Conservation (phyloP, 768 basidiomycete genomes). For the Russula earlei region DNA sequence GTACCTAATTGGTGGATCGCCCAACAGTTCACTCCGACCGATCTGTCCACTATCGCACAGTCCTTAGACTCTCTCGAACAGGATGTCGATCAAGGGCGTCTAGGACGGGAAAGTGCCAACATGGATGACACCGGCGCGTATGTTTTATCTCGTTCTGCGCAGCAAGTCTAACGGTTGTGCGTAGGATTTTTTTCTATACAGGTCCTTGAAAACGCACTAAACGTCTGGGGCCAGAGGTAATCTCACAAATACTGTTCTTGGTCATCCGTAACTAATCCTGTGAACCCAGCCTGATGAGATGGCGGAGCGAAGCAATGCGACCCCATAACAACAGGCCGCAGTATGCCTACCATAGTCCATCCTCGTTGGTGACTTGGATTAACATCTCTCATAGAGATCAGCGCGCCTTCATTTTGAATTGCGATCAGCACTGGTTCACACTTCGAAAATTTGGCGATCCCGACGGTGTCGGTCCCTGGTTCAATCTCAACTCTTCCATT, state of each 20-base stretch:
- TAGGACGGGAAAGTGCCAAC: slow-evolving; percentile 49
- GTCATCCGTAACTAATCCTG: background rate
- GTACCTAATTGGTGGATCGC: slow-evolving; percentile 17
- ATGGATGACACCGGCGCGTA: slow-evolving; percentile 82
- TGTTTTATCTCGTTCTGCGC: background rate
- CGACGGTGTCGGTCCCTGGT: slow-evolving; percentile 63
- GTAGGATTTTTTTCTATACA: slow-evolving; percentile 88
- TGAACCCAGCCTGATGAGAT: slow-evolving; percentile 56
- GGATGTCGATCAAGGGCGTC: slow-evolving; percentile 42
- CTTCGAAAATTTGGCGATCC: slow-evolving; percentile 67
- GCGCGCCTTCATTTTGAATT: slow-evolving; percentile 80
- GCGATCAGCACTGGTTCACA: slow-evolving; percentile 84
- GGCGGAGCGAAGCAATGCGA: slow-evolving; percentile 78
- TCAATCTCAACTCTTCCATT: slow-evolving; percentile 77
- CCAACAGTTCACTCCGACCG: slow-evolving; percentile 63
- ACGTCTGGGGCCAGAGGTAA: slow-evolving; percentile 77
- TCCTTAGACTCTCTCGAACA: slow-evolving; percentile 58
- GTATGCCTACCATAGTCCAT: slow-evolving; percentile 35
- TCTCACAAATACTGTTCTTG: slow-evolving; percentile 10
- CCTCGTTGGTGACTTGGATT: slow-evolving; percentile 12
- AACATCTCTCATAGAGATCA: slow-evolving; percentile 44
- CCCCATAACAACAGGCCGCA: slow-evolving; percentile 68
- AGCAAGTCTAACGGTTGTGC: background rate
- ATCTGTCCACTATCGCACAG: slow-evolving; percentile 68
- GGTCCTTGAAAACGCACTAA: slow-evolving; percentile 75